phyloP scores from a whole-genome alignment of 768 basidiomycete species.

The Rhodotorula kratochvilovae region DNA sequence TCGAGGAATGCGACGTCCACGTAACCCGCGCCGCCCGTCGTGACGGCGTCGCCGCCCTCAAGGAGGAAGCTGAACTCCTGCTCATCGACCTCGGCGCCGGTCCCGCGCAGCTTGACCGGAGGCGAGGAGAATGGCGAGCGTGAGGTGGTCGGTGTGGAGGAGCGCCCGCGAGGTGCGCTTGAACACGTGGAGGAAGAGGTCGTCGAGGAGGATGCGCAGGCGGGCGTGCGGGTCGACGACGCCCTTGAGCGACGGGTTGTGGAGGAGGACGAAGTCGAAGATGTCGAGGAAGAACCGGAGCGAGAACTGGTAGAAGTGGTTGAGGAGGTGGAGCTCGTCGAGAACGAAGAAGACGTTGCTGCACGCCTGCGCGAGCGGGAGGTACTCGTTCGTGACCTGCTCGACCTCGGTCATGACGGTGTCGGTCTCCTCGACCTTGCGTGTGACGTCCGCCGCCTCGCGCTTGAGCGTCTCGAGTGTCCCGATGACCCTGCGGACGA shows the following conservation, averaged over 20 bases:
- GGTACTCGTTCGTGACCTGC: slow-evolving; percentile 87
- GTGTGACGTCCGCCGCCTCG: slow-evolving; percentile 92
- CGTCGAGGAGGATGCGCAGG: slow-evolving; percentile 72
- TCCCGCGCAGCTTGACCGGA: slow-evolving; percentile 56
- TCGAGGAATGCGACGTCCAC: slow-evolving; percentile 54
- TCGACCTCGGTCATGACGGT: slow-evolving; percentile 94
- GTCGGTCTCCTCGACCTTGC: slow-evolving; percentile 94
- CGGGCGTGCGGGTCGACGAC: slow-evolving; percentile 69
- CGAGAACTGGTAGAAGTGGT: slow-evolving; percentile 99
- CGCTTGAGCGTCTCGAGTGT: slow-evolving; percentile 92
- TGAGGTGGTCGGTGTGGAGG: slow-evolving; percentile 80
- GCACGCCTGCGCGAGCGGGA: slow-evolving; percentile 90
- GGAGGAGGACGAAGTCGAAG: slow-evolving; percentile 87
- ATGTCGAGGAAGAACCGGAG: slow-evolving; percentile 96
- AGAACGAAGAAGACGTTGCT: slow-evolving; percentile 95
- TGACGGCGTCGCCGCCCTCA: slow-evolving; percentile 66
- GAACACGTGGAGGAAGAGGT: slow-evolving; percentile 84
- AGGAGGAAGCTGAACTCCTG: slow-evolving; percentile 66
- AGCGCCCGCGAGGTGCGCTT: slow-evolving; percentile 83
- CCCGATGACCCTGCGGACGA: slow-evolving; percentile 62
- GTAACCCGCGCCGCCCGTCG: slow-evolving; percentile 32
- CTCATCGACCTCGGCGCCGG: slow-evolving; percentile 20
- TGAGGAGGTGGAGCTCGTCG: slow-evolving; percentile 86
- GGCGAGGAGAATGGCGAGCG: slow-evolving; percentile 82
- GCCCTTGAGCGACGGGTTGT: slow-evolving; percentile 81